Percentiles rank a stretch among this genome's conserved stretches.
Conservation (phyloP, 1,284 basidiomycete genomes). For the Naganishia cerealis region DNA sequence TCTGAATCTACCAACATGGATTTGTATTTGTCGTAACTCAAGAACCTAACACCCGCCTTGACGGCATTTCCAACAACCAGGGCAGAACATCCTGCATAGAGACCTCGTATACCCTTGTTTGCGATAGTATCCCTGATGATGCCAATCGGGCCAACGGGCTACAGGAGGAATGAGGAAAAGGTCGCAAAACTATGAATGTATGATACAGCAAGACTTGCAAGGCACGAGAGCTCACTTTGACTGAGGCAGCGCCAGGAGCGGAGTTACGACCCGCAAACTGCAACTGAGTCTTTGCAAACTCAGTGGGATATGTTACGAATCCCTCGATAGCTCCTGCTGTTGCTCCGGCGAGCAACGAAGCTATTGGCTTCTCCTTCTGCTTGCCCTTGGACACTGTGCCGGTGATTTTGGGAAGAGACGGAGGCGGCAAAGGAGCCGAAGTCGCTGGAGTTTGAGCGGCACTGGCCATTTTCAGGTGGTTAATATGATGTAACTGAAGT, state of each 20-base stretch:
- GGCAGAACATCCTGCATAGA: slow-evolving; percentile 84
- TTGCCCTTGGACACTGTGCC: slow-evolving; percentile 16
- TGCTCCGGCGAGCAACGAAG: slow-evolving; percentile 84
- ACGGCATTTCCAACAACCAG: slow-evolving; percentile 83
- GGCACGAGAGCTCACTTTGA: slow-evolving; percentile 41
- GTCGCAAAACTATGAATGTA: too few relatives aligned
- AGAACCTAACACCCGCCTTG: slow-evolving; percentile 92
- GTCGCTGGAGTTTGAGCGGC: slow-evolving; percentile 1
- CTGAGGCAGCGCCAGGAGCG: slow-evolving; percentile 2
- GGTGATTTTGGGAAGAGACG: slow-evolving; percentile 3
- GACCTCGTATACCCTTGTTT: slow-evolving; percentile 69
- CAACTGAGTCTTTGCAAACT: slow-evolving; percentile 74
- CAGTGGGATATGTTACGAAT: slow-evolving; percentile 68
- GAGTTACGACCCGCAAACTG: slow-evolving; percentile 52
- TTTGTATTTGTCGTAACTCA: slow-evolving; percentile 94
- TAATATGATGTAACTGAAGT: not conserved
- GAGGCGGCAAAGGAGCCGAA: slow-evolving; percentile 21
- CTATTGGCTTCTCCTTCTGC: slow-evolving; percentile 27
- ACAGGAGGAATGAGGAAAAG: not conserved
- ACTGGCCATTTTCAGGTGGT: slow-evolving; percentile 19
- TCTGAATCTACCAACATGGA: slow-evolving; percentile 74
- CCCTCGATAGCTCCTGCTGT: slow-evolving; percentile 90
- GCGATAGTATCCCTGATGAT: slow-evolving; percentile 59
- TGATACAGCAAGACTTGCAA: not conserved
- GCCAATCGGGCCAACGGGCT: slow-evolving; percentile 52